These are phyloP conservation scores for Paspalum notatum DNA, from an alignment of 176 grass and related monocot species.

Conservation along the genomic window DNA sequence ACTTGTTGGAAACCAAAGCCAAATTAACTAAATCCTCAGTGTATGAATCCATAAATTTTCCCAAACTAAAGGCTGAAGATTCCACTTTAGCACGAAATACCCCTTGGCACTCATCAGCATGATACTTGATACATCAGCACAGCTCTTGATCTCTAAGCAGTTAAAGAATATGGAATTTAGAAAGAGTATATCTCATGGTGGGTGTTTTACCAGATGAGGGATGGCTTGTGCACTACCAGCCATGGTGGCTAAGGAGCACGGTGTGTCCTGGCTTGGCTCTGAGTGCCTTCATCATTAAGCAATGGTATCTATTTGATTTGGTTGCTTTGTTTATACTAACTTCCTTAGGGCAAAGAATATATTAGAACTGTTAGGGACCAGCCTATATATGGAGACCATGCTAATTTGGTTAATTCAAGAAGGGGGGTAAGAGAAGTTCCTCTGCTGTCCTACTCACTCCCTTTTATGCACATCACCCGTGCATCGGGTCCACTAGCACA, in stretches of 20 bases:
- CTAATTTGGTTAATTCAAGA: neutral
- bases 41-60: neutral
- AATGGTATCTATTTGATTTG: neutral
- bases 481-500: neutral
- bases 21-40: too few relatives aligned
- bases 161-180: conserved; percentile 3
- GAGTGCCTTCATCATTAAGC: neutral
- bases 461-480: neutral
- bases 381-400: neutral
- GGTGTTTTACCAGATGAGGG: neutral
- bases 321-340: neutral
- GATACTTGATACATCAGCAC: neutral
- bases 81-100: neutral
- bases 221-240: too few relatives aligned
- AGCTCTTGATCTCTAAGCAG: neutral
- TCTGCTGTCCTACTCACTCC: neutral
- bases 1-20: too few relatives aligned
- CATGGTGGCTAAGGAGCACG: neutral
- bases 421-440: neutral
- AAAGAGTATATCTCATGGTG: conserved; percentile 6
- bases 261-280: neutral
- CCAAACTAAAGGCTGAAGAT: neutral
- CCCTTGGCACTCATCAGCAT: too few relatives aligned
- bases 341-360: neutral
- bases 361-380: neutral